Base-by-base conservation (phyloP, 495 filamentous ascomycete species). In the Stereocaulon alpinum region DNA sequence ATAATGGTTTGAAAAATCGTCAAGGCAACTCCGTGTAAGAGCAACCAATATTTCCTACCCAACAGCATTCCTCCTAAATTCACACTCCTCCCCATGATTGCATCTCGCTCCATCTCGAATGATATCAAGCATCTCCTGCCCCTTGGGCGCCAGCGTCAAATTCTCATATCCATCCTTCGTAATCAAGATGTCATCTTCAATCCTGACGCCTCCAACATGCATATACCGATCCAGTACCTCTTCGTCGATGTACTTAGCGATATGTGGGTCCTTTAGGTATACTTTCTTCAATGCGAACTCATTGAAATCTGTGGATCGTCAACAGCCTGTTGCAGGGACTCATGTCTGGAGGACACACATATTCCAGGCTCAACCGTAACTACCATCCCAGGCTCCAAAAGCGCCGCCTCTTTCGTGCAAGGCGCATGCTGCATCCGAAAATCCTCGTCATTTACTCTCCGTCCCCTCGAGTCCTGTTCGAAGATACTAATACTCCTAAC, bases 151-250 rank as follows among this genome's bases (percentile, higher is more conserved):
- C 14, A 78, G 83, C 1, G 90, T 95, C 65, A 96, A 70, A 65
- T 91, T 92, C 73, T 94, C 86, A 66, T 84, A 84, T 30, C 89
- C 89, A 34, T 78, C 75, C 20, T 79, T 74, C 2, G 88, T 94
- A 17, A 95, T 83, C 11, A 95, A 76, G 49, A 96, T 85, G 69
- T 91, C 86, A 70, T 96, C 92, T 73, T 97, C 92, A 63, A 97
- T 91, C 40, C 92, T 80, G 22, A 92, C 89, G 18, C 92, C 91
- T 20, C 92, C 92, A 27, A 96, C 83, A 22, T 75, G 76, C 62
- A 86, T 84, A 66, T 88, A 96, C 62, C 79, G 77, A n/a, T 81
- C 80, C 4, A 93, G 77, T 43, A 85, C 81, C 5, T 80, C 76
- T 56, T 77, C 78, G 74, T 95, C 80, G 71, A 97, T 91, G 66